phyloP scores from a whole-genome alignment of 2,329 filamentous ascomycete genomes.

The Fonsecaea pedrosoi region DNA sequence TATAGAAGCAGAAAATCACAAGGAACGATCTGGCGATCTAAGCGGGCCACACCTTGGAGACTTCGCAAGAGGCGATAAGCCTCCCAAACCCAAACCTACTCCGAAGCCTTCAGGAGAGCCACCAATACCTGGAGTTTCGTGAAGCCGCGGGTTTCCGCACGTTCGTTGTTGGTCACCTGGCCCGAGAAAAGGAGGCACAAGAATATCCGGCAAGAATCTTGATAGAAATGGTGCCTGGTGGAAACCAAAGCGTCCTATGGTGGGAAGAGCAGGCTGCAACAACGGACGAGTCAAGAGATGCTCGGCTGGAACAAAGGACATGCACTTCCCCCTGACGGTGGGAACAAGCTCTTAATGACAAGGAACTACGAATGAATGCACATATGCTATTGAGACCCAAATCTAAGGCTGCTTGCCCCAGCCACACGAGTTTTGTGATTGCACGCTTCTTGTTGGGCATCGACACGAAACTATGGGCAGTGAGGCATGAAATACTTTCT shows the following conservation, averaged over 20 bases:
- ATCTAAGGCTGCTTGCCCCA: background rate
- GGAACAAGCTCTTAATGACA: background rate
- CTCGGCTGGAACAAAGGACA: background rate
- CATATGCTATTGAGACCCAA: background rate
- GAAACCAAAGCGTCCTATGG: constrained; percentile 1
- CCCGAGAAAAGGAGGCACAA: background rate
- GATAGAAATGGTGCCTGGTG: background rate
- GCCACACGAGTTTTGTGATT: background rate
- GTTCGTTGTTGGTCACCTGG: background rate
- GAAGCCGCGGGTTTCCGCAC: background rate
- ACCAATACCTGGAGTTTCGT: constrained; percentile 29
- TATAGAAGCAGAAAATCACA: background rate
- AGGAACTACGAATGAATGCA: background rate
- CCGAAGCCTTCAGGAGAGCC: constrained; percentile 26
- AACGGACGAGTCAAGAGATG: background rate
- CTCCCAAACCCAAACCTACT: constrained; percentile 19
- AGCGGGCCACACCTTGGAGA: background rate
- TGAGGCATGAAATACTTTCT: background rate
- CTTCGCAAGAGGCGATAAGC: constrained; percentile 7
- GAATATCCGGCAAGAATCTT: background rate
- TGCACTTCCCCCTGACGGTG: background rate
- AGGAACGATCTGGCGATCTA: background rate
- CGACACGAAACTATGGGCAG: background rate
- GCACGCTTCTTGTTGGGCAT: background rate
- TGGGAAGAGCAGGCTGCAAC: constrained; percentile 5